phyloP scores from a whole-genome alignment of 345 rosid species.

The Brassica juncea region DNA sequence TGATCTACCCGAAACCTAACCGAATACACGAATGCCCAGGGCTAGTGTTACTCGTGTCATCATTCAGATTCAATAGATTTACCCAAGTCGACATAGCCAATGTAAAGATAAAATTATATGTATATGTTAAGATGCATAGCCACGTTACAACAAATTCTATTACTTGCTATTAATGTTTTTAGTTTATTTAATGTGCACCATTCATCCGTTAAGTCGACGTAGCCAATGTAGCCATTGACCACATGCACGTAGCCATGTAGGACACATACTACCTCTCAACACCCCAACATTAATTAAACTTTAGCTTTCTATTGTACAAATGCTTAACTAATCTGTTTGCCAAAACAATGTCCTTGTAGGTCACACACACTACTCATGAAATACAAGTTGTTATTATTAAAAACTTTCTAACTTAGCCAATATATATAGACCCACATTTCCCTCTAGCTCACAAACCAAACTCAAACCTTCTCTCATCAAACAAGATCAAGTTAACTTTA shows the following conservation, averaged over 20 bases:
- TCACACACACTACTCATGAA: conserved; percentile 10
- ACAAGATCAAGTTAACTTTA: conserved; percentile 13
- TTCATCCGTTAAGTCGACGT: conserved; percentile 3
- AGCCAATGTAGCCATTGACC: conserved; percentile 25
- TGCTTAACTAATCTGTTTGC: conserved; percentile 8
- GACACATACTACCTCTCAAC: conserved; percentile 28
- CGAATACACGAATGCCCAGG: too few species aligned
- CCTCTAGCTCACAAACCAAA: conserved; percentile 30
- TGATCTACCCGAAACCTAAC: too few species aligned
- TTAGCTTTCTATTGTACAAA: conserved; percentile 7
- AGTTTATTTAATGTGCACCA: not conserved
- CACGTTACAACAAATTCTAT: not conserved
- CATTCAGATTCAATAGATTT: not conserved
- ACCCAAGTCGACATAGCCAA: not conserved
- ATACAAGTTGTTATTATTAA: not conserved
- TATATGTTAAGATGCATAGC: not conserved
- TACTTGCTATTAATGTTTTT: not conserved
- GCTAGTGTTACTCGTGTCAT: not conserved
- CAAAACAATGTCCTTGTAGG: conserved; percentile 37
- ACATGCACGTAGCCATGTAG: conserved; percentile 32
- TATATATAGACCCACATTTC: conserved; percentile 28
- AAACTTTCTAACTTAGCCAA: not conserved
- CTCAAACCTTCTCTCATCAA: conserved; percentile 24
- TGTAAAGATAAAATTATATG: not conserved
- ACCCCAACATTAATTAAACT: conserved; percentile 22